A percentile compares a stretch with the other conserved stretches of the same genome.
phyloP scores from a whole-genome alignment of 768 basidiomycete species.

The Tulasnella sp. region DNA sequence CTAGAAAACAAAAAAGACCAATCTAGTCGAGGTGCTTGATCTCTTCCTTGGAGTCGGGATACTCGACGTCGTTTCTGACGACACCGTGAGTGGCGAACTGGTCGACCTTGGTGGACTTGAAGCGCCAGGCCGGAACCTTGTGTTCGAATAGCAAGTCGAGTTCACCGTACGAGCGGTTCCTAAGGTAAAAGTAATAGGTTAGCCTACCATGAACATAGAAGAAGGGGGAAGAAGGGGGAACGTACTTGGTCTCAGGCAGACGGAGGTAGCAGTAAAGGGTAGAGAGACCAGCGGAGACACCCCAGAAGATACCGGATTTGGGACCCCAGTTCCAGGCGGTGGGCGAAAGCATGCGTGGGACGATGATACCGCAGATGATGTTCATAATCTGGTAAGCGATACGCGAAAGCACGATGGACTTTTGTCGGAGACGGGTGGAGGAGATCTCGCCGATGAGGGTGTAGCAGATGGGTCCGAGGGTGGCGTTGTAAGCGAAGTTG shows the following conservation, averaged over 20 bases:
- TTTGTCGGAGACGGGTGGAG: conserved; percentile 31
- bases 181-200: conserved; percentile 4
- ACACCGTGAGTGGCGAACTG: conserved; percentile 11
- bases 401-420: conserved; percentile 30
- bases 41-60: conserved; percentile 5
- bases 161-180: conserved; percentile 28
- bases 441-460: conserved; percentile 30
- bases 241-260: conserved; percentile 25
- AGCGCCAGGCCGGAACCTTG: conserved; percentile 30
- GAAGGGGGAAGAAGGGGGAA: neutral
- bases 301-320: conserved; percentile 30
- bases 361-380: conserved; percentile 26
- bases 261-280: conserved; percentile 24
- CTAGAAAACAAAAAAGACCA: too few relatives aligned
- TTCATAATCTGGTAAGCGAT: conserved; percentile 25
- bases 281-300: conserved; percentile 19
- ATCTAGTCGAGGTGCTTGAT: conserved; percentile 2
- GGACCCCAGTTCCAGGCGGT: conserved; percentile 27
- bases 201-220: neutral
- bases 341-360: conserved; percentile 21
- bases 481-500: conserved; percentile 31
- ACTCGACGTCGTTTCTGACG: neutral
- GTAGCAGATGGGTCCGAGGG: conserved; percentile 31
- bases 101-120: conserved; percentile 29
- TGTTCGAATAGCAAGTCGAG: conserved; percentile 36